Evolutionary conservation across 495 filamentous ascomycete genomes (phyloP), one percentile per base, ranked within the genome.

Genomic region (Halenospora varia): DNA sequence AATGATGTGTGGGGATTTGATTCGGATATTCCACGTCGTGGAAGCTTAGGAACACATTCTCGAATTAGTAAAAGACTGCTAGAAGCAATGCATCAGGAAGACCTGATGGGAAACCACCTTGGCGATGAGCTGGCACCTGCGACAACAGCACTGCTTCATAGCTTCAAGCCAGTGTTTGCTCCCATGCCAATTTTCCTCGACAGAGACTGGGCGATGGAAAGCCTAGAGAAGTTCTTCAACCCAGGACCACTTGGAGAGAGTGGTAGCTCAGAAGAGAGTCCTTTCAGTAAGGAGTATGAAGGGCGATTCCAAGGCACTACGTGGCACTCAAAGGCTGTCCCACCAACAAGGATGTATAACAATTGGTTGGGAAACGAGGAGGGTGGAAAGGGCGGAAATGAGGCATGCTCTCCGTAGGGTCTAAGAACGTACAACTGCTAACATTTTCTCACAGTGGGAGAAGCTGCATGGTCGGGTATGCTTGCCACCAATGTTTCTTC

Each of bases 131-230:
- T 89, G 86, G 82, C 78, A 39, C 80, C 87, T 1, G 77, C 79
- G 24, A 87, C 85, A 0, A 79, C 78, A 13, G 75, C 85, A 0
- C 70, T 91, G 6, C 77, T 86, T 22, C 87, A 90, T 65, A 88
- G 88, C 1, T 73, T 90, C 48, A 91, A 92, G 66, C 77, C 83
- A 1, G 83, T 88, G 6, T 83, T 79, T 49, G 81, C 79, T 11
- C 86, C 86, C 2, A 83, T 89, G 63, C 87, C 88, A 0, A 83
- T 90, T 47, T 91, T 81, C 67, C 79, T 84, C 18, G 86, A 88
- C 55, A 72, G 77, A 24, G 70, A 73, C 10, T 89, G 85, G 81
- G 70, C 71, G 22, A 75, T 78, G 0, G 65, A 71, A 17, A 79
- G 79, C 56, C 65, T 86, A 40, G 77, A 82, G 10, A 74, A 68